phyloP scores from a whole-genome alignment of 345 rosid genomes.

The Rhodomyrtus tomentosa region DNA sequence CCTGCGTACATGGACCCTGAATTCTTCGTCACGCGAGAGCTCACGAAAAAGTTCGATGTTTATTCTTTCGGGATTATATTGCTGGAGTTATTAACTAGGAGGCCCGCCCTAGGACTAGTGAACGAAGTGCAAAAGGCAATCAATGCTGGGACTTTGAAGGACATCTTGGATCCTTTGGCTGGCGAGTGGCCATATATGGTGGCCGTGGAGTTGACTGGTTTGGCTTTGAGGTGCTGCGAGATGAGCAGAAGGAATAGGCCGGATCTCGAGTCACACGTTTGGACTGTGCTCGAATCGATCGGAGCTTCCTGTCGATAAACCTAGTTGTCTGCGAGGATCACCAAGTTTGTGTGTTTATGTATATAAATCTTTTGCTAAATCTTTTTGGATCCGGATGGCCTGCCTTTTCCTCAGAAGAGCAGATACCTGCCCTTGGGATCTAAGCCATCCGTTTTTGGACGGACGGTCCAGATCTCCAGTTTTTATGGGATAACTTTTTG shows the following conservation, averaged over 20 bases:
- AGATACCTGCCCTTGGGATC: too few species aligned
- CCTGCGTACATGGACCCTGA: not conserved
- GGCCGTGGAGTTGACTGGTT: not conserved
- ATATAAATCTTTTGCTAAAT: too few species aligned
- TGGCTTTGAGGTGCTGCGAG: not conserved
- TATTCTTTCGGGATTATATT: not conserved
- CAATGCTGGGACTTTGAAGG: not conserved
- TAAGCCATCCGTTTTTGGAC: too few species aligned
- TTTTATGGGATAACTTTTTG: too few species aligned
- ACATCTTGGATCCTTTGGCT: not conserved
- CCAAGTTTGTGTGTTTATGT: too few species aligned
- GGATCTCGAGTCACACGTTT: not conserved
- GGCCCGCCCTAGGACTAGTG: not conserved
- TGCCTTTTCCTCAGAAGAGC: too few species aligned
- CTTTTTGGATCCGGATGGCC: too few species aligned
- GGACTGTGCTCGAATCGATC: not conserved
- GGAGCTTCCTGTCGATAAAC: not conserved
- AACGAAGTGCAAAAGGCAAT: not conserved
- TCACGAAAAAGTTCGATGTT: not conserved
- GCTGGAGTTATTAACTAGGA: not conserved
- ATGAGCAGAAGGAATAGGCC: not conserved
- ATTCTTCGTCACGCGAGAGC: not conserved
- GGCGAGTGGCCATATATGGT: not conserved
- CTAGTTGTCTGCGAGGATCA: too few species aligned
- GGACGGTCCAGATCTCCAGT: too few species aligned